Evolutionary conservation across 2,329 filamentous ascomycete species (phyloP), one percentile per base, ranked within the genome.

Genomic region (Apiospora pterosperma): DNA sequence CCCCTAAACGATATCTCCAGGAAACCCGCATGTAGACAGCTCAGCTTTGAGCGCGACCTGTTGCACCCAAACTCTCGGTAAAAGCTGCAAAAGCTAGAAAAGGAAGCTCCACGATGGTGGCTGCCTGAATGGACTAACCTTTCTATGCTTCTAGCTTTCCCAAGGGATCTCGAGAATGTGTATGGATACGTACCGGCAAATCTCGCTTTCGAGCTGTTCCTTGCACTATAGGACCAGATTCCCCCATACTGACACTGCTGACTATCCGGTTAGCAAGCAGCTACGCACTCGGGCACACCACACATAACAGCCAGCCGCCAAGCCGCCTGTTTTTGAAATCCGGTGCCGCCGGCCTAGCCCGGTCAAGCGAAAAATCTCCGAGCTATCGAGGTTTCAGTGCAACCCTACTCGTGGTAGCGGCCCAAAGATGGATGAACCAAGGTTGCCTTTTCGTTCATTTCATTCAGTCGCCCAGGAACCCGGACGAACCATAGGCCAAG

Each of bases 281-380:
- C 25, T 21, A 23, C n/a, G 44, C 44, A 52, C 8, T 19, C 14
- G 44, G 44, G 12, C 23, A 25, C 23, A 52, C 44, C 31, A 52
- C 23, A 25, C 14, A 55, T 28, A 55, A 55, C n/a, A n/a, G n/a
- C n/a, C n/a, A n/a, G n/a, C n/a, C n/a, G n/a, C n/a, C n/a, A n/a
- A n/a, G n/a, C 48, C 48, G 16, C 28, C 48, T 55, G 48, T 55
- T 55, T 52, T 55, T 28, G 48, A 55, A 55, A 55, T 19, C 34
- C 48, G 48, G 28, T 61, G 59, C 36, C 59, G 39, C 36, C 36
- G 36, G 59, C 36, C 59, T 61, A 61, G 59, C 59, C 59, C 59
- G 59, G 59, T 41, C 59, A 41, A 61, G 59, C 59, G 39, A 61
- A 61, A 61, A 61, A 61, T 61, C 59, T 61, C 59, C 59, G 59